phyloP scores from a whole-genome alignment of 768 basidiomycete genomes.

The Hygrocybe punicea region DNA sequence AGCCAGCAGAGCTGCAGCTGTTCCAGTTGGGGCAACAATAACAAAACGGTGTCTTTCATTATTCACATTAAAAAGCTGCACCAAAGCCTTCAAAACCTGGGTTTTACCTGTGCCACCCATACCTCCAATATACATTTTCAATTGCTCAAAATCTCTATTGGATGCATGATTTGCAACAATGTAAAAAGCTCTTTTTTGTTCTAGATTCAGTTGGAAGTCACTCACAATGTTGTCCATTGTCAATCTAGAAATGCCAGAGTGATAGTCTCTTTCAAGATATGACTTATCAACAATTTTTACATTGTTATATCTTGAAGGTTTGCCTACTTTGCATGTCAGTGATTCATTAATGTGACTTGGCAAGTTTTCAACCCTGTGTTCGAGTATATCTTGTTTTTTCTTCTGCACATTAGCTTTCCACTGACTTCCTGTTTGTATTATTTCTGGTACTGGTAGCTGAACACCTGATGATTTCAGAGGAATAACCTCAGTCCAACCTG shows the following conservation, averaged over 20 bases:
- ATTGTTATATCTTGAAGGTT: too few relatives aligned
- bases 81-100: conserved; percentile 27
- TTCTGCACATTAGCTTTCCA: conserved; percentile 9
- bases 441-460: neutral
- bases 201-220: too few relatives aligned
- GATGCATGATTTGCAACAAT: too few relatives aligned
- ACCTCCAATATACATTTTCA: conserved; percentile 11
- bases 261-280: too few relatives aligned
- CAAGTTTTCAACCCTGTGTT: conserved; percentile 4
- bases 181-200: too few relatives aligned
- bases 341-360: too few relatives aligned
- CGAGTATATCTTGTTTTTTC: conserved; percentile 5
- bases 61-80: conserved; percentile 20
- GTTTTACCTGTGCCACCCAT: conserved; percentile 35
- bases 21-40: conserved; percentile 26
- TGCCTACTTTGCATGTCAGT: neutral
- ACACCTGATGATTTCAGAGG: too few relatives aligned
- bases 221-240: too few relatives aligned
- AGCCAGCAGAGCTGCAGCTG: conserved; percentile 22
- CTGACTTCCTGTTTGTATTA: neutral
- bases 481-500: too few relatives aligned
- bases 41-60: conserved; percentile 26
- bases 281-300: too few relatives aligned
- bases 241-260: too few relatives aligned
- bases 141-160: too few relatives aligned